Conservation (phyloP, 2,329 filamentous ascomycete species). For the Ascochyta clinopodiicola region DNA sequence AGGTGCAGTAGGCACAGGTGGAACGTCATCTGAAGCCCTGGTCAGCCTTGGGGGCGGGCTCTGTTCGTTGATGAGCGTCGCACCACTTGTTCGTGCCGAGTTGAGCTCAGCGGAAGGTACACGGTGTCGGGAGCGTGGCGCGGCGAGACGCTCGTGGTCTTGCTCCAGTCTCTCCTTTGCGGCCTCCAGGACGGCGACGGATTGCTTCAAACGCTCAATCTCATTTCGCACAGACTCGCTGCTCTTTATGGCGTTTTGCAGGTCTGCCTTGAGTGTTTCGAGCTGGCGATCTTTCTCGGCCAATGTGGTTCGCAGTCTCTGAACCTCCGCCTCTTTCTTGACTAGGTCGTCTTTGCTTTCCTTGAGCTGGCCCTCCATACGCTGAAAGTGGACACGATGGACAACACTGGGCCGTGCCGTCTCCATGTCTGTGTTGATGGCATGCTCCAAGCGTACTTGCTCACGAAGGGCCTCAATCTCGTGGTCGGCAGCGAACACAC, state of each 20-base stretch:
- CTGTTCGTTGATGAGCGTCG: conserved; percentile 40
- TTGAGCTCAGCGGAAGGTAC: conserved; percentile 30
- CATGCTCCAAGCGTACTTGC: conserved; percentile 34
- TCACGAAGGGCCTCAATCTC: conserved; percentile 33
- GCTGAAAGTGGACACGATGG: conserved; percentile 43
- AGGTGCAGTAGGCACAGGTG: conserved; percentile 13
- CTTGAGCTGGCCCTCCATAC: conserved; percentile 41
- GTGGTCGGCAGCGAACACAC: conserved; percentile 34
- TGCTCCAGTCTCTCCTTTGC: conserved; percentile 43
- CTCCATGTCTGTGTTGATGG: conserved; percentile 39
- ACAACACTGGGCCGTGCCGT: conserved; percentile 41
- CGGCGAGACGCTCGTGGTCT: conserved; percentile 40
- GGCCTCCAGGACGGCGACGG: conserved; percentile 30
- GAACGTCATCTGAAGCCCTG: conserved; percentile 20
- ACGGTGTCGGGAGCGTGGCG: conserved; percentile 31
- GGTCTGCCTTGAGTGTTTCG: conserved; percentile 27
- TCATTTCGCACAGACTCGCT: conserved; percentile 34
- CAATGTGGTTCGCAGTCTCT: conserved; percentile 20
- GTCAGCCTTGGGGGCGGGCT: conserved; percentile 22
- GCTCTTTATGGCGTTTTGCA: conserved; percentile 22
- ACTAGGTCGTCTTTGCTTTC: conserved; percentile 31
- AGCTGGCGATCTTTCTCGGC: conserved; percentile 29
- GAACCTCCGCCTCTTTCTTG: conserved; percentile 33
- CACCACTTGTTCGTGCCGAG: conserved; percentile 41
- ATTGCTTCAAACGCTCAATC: conserved; percentile 33